phyloP scores from a whole-genome alignment of 78 protist genomes.

The Thecamonas trahens region DNA sequence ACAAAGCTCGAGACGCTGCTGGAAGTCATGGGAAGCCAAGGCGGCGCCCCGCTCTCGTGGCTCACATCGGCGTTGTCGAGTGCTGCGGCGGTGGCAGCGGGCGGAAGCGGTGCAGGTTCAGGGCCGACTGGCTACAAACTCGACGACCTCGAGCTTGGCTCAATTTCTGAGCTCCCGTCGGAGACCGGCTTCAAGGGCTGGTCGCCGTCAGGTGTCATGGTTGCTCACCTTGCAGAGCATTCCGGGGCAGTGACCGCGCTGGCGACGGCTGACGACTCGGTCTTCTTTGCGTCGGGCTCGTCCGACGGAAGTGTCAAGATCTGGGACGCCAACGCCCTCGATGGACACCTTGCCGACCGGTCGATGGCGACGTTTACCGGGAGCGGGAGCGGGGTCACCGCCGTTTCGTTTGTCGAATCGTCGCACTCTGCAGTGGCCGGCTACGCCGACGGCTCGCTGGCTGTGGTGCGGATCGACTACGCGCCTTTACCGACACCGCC shows the following conservation, averaged over 20 bases:
- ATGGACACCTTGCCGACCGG: not conserved
- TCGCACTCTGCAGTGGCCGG: not conserved
- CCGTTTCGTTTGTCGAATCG: not conserved
- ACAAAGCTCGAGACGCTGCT: no score
- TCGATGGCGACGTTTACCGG: not conserved
- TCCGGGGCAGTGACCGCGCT: not conserved
- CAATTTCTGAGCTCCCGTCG: no score
- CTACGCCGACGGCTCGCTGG: not conserved
- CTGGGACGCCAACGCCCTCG: not conserved
- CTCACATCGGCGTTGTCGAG: no score
- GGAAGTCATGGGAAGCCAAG: no score
- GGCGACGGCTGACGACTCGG: not conserved
- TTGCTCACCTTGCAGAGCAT: constrained; percentile 2
- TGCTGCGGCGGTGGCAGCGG: no score
- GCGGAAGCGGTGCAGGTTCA: no score
- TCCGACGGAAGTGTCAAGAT: constrained; percentile 2
- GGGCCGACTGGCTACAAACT: no score
- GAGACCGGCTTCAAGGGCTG: no score
- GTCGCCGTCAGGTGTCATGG: not conserved
- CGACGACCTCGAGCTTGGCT: no score
- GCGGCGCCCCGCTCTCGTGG: no score
- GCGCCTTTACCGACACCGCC: not conserved
- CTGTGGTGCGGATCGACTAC: not conserved
- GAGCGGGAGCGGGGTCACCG: not conserved
- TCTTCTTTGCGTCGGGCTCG: constrained; percentile 2